phyloP scores from a whole-genome alignment of 164 flowering plant species.

The Platanus orientalis region DNA sequence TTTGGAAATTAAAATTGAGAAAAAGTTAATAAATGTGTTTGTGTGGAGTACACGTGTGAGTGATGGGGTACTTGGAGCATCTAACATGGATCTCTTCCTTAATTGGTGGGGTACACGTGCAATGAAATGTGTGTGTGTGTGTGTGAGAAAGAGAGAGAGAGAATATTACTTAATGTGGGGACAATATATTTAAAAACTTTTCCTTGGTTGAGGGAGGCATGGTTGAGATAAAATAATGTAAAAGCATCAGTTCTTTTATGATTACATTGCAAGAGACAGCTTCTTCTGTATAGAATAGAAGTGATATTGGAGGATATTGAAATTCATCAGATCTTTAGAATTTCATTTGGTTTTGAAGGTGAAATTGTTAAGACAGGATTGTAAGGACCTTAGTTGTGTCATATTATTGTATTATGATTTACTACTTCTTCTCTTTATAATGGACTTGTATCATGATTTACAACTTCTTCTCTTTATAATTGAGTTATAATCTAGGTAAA shows the following conservation, averaged over 20 bases:
- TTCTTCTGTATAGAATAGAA: neutral
- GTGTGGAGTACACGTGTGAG: neutral
- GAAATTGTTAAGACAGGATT: neutral
- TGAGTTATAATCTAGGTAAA: too few species aligned
- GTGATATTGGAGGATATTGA: neutral
- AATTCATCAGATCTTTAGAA: neutral
- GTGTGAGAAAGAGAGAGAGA: neutral
- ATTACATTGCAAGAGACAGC: neutral
- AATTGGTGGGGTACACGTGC: slow-evolving; percentile 5
- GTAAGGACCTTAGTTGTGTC: slow-evolving; percentile 3
- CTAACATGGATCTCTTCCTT: slow-evolving; percentile 1
- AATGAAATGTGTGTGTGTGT: neutral
- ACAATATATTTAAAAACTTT: neutral
- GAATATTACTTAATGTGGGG: neutral
- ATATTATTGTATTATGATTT: neutral
- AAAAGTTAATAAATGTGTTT: too few species aligned
- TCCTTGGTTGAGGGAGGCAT: neutral
- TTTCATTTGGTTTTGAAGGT: neutral
- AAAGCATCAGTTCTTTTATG: neutral
- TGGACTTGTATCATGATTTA: neutral
- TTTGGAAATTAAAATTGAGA: too few species aligned
- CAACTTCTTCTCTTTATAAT: neutral
- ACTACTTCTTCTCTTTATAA: neutral
- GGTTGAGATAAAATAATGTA: neutral
- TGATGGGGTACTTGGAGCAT: neutral